Conservation (phyloP, 1,284 basidiomycete species). For the Ceratobasidium sp. region DNA sequence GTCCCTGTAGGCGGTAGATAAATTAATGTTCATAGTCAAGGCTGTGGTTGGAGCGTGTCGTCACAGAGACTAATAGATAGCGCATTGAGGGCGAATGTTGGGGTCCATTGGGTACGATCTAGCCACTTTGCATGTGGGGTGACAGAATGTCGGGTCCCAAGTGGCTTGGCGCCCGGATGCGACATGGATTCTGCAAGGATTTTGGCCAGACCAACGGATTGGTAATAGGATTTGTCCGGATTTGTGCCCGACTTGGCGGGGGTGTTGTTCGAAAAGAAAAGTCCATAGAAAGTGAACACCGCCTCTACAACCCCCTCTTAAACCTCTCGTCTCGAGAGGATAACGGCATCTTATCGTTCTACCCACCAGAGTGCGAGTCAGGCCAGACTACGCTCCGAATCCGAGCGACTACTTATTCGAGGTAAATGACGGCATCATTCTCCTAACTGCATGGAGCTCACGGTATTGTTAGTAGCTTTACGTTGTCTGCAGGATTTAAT, state of each 20-base stretch:
- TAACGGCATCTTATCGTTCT: conserved; percentile 2
- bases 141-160: conserved; percentile 8
- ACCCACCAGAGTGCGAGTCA: background rate
- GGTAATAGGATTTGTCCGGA: background rate
- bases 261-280: background rate
- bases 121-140: background rate
- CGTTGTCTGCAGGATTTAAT: conserved; percentile 7
- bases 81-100: too few species aligned
- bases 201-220: background rate
- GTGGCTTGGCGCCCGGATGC: conserved; percentile 4
- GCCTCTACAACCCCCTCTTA: background rate
- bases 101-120: background rate
- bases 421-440: conserved; percentile 21
- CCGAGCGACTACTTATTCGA: background rate
- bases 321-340: background rate
- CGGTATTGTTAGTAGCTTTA: conserved; percentile 18
- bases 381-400: background rate
- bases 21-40: too few species aligned
- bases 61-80: too few species aligned
- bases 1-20: too few species aligned
- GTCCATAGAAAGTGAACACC: background rate
- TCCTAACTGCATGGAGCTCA: conserved; percentile 9
- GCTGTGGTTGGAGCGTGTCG: too few species aligned
- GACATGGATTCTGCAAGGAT: background rate
- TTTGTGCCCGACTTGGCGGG: conserved; percentile 12